Evolutionary conservation across 805 yeast genomes (phyloP).

Genomic region (Sugiyamaella smithiae): DNA sequence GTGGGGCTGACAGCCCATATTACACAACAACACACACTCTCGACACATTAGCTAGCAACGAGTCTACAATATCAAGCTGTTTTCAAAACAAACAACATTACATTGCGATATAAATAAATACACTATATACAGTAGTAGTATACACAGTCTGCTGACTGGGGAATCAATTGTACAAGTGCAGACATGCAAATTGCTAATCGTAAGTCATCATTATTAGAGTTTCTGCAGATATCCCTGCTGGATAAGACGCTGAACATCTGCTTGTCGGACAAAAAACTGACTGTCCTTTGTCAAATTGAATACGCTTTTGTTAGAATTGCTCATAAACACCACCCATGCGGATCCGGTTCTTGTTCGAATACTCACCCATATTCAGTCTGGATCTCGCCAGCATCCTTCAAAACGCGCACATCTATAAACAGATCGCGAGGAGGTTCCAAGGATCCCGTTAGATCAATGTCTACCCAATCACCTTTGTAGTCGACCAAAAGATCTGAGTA

Average conservation of each 20-base stretch:
- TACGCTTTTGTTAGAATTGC: conserved; percentile 41
- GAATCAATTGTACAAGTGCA: no score
- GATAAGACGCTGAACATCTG: conserved; percentile 89
- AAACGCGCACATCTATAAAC: conserved; percentile 88
- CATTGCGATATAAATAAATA: no score
- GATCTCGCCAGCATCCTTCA: conserved; percentile 93
- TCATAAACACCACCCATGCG: conserved; percentile 1
- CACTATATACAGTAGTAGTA: no score
- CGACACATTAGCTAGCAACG: no score
- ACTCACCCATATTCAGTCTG: conserved; percentile 86
- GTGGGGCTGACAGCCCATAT: no score
- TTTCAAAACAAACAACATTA: no score
- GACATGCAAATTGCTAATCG: no score
- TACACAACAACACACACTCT: no score
- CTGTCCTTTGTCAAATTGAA: conserved; percentile 90
- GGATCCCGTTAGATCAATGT: conserved; percentile 84
- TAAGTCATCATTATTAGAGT: conserved; percentile 42
- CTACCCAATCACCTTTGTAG: conserved; percentile 75
- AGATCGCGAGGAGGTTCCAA: conserved; percentile 87
- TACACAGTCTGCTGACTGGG: no score
- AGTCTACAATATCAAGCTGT: no score
- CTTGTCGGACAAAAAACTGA: conserved; percentile 89
- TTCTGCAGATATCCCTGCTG: conserved; percentile 92
- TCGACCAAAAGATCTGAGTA: conserved; percentile 71
- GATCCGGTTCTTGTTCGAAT: not conserved